Conservation (phyloP, 805 yeast genomes). For the Saturnispora besseyi region DNA sequence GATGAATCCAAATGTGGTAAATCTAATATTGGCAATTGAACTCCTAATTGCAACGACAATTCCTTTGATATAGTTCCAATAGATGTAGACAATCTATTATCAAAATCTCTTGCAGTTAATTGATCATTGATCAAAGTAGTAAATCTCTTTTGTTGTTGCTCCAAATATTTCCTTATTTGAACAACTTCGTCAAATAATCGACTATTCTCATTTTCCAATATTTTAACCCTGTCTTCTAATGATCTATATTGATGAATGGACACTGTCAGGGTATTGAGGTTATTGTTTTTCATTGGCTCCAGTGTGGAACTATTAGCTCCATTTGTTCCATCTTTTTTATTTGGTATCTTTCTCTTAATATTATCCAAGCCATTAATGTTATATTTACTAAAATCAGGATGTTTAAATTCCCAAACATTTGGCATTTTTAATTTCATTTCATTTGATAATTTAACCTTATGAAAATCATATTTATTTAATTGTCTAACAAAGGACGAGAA, state of each 20-base stretch:
- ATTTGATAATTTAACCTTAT: constrained; percentile 73
- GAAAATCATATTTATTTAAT: constrained; percentile 93
- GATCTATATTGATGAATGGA: constrained; percentile 20
- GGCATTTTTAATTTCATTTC: constrained; percentile 64
- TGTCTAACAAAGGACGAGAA: constrained; percentile 94
- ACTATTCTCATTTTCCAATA: constrained; percentile 23
- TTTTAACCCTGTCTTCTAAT: constrained; percentile 24
- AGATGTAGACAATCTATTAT: constrained; percentile 30
- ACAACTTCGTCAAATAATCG: constrained; percentile 28
- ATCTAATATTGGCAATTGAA: constrained; percentile 57
- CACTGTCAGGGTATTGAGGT: constrained; percentile 11
- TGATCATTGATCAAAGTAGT: constrained; percentile 56
- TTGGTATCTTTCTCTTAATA: constrained; percentile 75
- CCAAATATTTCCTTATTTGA: constrained; percentile 28
- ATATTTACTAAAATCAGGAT: constrained; percentile 74
- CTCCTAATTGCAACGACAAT: constrained; percentile 39
- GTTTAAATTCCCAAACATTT: constrained; percentile 79
- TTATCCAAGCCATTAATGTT: constrained; percentile 75
- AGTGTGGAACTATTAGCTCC: not conserved
- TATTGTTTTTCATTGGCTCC: not conserved
- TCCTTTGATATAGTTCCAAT: not conserved
- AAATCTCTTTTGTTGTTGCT: constrained; percentile 45
- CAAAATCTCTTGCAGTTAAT: constrained; percentile 44
- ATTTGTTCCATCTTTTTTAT: constrained; percentile 21
- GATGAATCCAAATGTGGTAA: constrained; percentile 29